These are phyloP conservation scores for Linum lewisii DNA, from an alignment of 345 rosid species.

Conservation along the genomic window DNA sequence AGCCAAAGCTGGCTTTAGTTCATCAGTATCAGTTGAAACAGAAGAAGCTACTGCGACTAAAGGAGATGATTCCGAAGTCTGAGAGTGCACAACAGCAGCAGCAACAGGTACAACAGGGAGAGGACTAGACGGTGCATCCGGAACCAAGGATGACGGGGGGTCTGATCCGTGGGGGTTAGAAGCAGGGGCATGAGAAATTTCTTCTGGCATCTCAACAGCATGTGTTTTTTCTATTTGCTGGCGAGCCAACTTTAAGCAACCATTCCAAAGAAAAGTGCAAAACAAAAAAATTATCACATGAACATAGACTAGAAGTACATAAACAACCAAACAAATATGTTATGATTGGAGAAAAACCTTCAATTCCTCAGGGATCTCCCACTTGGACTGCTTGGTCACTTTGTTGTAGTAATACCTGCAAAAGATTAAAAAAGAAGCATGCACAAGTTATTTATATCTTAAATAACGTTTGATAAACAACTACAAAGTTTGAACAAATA, in stretches of 20 bases:
- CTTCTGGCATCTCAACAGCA: constrained; percentile 27
- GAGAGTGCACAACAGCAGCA: constrained; percentile 29
- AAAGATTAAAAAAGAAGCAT: constrained; percentile 14
- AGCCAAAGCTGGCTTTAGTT: constrained; percentile 24
- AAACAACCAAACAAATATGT: background rate
- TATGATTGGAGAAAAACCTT: constrained; percentile 41
- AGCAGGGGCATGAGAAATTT: constrained; percentile 23
- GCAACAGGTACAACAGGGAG: constrained; percentile 33
- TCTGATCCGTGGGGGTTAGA: constrained; percentile 25
- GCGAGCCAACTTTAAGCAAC: constrained; percentile 65
- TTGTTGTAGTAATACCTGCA: constrained; percentile 80
- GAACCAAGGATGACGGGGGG: constrained; percentile 26
- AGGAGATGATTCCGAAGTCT: constrained; percentile 32
- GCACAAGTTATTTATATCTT: constrained; percentile 8
- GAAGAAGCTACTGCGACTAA: constrained; percentile 34
- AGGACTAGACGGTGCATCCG: constrained; percentile 45
- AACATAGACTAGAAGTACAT: background rate
- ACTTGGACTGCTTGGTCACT: constrained; percentile 77
- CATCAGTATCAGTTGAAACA: constrained; percentile 24
- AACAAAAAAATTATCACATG: background rate
- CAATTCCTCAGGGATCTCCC: constrained; percentile 85
- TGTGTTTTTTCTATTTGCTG: constrained; percentile 44
- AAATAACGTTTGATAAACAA: constrained; percentile 2
- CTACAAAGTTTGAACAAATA: constrained; percentile 3
- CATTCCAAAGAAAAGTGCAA: constrained; percentile 2